Conservation (phyloP, 208 protist genomes). For the Angomonas desouzai region DNA sequence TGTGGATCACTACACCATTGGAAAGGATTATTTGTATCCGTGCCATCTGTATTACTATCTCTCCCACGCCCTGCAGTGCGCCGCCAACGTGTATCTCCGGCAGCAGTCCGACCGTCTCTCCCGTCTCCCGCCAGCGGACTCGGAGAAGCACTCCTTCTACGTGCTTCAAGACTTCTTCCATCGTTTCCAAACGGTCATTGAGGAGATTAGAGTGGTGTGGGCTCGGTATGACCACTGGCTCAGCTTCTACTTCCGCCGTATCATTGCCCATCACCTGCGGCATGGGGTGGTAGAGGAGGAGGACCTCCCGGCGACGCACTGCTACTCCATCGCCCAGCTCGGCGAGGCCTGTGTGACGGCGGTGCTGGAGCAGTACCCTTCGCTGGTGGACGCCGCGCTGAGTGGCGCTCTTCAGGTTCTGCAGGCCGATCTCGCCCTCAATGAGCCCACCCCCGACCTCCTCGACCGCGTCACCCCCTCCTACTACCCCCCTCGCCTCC, state of each 20-base stretch:
- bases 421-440: neutral
- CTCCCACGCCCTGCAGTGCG: neutral
- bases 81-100: neutral
- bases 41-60: conserved; percentile 7
- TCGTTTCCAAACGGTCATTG: neutral
- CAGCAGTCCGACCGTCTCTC: neutral
- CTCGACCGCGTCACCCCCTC: neutral
- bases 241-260: neutral
- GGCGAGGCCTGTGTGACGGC: neutral
- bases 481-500: neutral
- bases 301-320: neutral
- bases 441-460: neutral
- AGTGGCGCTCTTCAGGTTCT: neutral
- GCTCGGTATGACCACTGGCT: neutral
- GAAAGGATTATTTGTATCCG: neutral
- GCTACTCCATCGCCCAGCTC: neutral
- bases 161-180: neutral
- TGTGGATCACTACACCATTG: neutral
- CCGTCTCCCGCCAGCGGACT: neutral
- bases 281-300: neutral
- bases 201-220: conserved; percentile 1
- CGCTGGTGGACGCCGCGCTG: conserved; percentile 4
- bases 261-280: neutral
- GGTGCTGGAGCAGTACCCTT: neutral
- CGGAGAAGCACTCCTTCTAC: neutral